Evolutionary conservation across 2,329 filamentous ascomycete genomes (phyloP).

Genomic region (Nannizziopsis arthrosporioides): DNA sequence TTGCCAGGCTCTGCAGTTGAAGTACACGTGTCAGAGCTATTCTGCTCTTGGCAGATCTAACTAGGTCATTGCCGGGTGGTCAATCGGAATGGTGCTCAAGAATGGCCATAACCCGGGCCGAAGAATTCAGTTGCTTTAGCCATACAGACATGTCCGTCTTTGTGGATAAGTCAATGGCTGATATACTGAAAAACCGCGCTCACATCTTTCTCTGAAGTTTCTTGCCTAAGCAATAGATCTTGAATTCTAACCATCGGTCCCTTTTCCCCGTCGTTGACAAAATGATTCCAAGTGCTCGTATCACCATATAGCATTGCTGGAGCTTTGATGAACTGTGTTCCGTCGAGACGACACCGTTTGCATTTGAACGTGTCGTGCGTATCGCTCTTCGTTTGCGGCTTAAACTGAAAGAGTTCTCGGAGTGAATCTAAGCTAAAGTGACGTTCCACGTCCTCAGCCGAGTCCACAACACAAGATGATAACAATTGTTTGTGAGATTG

Average conservation of each 20-base stretch:
- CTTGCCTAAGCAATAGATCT: slow-evolving; percentile 79
- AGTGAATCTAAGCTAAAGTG: slow-evolving; percentile 89
- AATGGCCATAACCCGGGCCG: too few species aligned
- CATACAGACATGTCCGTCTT: not conserved
- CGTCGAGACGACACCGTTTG: slow-evolving; percentile 81
- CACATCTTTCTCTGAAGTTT: slow-evolving; percentile 64
- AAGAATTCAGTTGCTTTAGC: too few species aligned
- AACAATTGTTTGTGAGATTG: slow-evolving; percentile 97
- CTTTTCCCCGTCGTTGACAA: slow-evolving; percentile 60
- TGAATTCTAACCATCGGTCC: slow-evolving; percentile 69
- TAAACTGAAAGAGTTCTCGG: slow-evolving; percentile 88
- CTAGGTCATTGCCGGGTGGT: too few species aligned
- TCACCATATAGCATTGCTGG: slow-evolving; percentile 94
- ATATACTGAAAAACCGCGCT: slow-evolving; percentile 98
- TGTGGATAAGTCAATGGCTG: slow-evolving; percentile 51
- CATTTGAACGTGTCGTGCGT: slow-evolving; percentile 99
- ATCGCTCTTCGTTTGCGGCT: slow-evolving; percentile 71
- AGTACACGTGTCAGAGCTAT: too few species aligned
- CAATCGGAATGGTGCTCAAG: too few species aligned
- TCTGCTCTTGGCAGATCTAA: too few species aligned
- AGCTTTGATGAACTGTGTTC: slow-evolving; percentile 76
- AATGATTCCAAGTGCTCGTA: slow-evolving; percentile 99
- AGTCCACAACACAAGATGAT: slow-evolving; percentile 92
- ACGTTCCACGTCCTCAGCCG: slow-evolving; percentile 89
- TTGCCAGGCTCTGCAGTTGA: too few species aligned